phyloP scores from a whole-genome alignment of 345 rosid species.

The Moringa oleifera region DNA sequence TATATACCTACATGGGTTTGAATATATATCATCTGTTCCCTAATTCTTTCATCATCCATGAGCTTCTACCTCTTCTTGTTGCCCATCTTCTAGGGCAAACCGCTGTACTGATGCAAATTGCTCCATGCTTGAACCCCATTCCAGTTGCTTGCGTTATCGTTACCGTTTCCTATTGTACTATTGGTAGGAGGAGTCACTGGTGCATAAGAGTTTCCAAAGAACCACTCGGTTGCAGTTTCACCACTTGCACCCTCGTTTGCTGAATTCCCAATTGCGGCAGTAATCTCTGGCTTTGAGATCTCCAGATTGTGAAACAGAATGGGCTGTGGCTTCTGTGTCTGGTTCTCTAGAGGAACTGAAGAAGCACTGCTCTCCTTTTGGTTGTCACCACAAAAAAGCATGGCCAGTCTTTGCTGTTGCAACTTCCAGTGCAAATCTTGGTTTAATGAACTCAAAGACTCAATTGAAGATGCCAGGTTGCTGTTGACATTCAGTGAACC shows the following conservation, averaged over 20 bases:
- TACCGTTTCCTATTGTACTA: constrained; percentile 25
- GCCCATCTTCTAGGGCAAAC: constrained; percentile 36
- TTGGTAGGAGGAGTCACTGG: constrained; percentile 34
- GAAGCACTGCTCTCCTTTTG: constrained; percentile 25
- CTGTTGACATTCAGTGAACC: constrained; percentile 51
- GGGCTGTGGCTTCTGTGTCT: constrained; percentile 56
- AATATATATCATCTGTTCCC: constrained; percentile 4
- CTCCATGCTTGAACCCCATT: constrained; percentile 39
- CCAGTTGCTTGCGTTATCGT: constrained; percentile 26
- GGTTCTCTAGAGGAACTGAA: constrained; percentile 24
- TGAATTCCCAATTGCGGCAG: constrained; percentile 19
- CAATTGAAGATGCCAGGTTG: constrained; percentile 75
- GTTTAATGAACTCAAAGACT: constrained; percentile 81
- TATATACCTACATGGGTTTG: constrained; percentile 26
- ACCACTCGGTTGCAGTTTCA: constrained; percentile 56
- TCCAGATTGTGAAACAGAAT: constrained; percentile 64
- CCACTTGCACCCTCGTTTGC: constrained; percentile 27
- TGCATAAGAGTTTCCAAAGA: constrained; percentile 52
- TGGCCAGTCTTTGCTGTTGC: constrained; percentile 80
- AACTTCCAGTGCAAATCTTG: constrained; percentile 92
- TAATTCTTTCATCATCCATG: neutral
- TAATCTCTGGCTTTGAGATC: constrained; percentile 26
- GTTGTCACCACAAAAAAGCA: constrained; percentile 49
- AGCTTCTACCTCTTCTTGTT: constrained; percentile 18
- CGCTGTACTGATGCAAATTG: constrained; percentile 40